Conservation (phyloP, 106 monocot species). For the Chionographis japonica region DNA sequence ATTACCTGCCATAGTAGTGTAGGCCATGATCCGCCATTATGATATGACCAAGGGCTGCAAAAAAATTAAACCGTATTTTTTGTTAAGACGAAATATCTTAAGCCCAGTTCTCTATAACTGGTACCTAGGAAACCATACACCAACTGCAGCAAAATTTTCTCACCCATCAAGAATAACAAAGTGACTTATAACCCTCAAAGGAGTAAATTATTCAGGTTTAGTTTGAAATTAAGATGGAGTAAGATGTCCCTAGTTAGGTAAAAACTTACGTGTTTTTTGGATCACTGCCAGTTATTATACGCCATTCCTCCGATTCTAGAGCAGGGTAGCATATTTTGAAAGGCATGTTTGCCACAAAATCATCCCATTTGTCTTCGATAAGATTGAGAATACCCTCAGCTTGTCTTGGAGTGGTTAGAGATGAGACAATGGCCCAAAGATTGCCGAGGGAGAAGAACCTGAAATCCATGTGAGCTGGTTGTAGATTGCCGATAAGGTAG, state of each 20-base stretch:
- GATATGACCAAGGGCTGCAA: conserved; percentile 91
- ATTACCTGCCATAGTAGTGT: conserved; percentile 82
- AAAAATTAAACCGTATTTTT: not conserved
- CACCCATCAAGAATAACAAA: too few species aligned
- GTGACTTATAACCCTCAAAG: too few species aligned
- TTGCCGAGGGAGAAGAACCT: conserved; percentile 95
- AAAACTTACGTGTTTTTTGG: conserved; percentile 86
- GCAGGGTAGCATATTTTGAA: conserved; percentile 91
- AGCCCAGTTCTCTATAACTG: not conserved
- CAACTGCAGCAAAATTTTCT: too few species aligned
- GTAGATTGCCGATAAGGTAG: conserved; percentile 90
- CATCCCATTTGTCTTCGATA: conserved; percentile 90
- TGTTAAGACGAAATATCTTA: conserved; percentile 4
- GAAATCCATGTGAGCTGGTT: conserved; percentile 98
- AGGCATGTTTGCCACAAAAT: conserved; percentile 83
- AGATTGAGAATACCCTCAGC: conserved; percentile 77
- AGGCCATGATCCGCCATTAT: conserved; percentile 94
- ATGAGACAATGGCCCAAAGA: conserved; percentile 86
- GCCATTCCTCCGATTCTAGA: conserved; percentile 86
- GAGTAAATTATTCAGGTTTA: too few species aligned
- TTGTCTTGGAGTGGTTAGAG: conserved; percentile 70
- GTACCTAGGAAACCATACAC: too few species aligned
- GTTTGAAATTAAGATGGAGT: too few species aligned
- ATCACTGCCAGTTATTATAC: conserved; percentile 89
- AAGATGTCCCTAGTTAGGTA: not conserved